phyloP scores from a whole-genome alignment of 176 grass and related monocot genomes.

The Avena insularis region DNA sequence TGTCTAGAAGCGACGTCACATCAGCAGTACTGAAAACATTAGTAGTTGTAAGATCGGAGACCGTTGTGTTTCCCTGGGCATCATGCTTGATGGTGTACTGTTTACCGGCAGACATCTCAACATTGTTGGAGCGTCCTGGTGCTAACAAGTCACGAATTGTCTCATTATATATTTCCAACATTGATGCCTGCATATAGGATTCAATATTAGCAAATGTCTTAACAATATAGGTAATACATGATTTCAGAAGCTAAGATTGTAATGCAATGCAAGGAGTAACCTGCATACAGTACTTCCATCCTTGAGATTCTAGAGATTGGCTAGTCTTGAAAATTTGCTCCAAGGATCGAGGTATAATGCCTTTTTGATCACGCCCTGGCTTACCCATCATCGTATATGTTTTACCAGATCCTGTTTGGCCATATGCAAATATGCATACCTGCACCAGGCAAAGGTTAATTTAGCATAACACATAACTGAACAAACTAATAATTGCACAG shows the following conservation, averaged over 20 bases:
- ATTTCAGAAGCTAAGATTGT: constrained; percentile 13
- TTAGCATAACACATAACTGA: constrained; percentile 33
- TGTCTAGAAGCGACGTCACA: constrained; percentile 66
- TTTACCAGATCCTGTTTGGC: constrained; percentile 98
- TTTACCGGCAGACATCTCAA: constrained; percentile 54
- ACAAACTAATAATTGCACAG: not conserved
- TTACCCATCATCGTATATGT: constrained; percentile 98
- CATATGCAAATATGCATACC: constrained; percentile 99
- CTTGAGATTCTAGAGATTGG: constrained; percentile 69
- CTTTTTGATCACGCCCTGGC: constrained; percentile 64
- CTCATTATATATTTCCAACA: constrained; percentile 99
- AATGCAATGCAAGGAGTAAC: constrained; percentile 6
- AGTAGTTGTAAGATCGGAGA: constrained; percentile 75
- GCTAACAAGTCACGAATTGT: constrained; percentile 87
- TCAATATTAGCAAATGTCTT: not conserved
- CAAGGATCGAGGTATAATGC: constrained; percentile 86
- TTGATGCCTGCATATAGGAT: constrained; percentile 68
- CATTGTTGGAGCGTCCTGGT: constrained; percentile 40
- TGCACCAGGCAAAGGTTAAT: constrained; percentile 30
- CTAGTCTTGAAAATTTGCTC: constrained; percentile 91
- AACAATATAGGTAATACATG: not conserved
- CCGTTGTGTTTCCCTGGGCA: constrained; percentile 68
- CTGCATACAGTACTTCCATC: constrained; percentile 94
- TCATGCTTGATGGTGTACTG: constrained; percentile 91
- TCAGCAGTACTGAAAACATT: constrained; percentile 71